Evolutionary conservation across 371 early-diverging fungal genomes (phyloP), one percentile per base, ranked within the genome.

Genomic region (Catenaria anguillulae): DNA sequence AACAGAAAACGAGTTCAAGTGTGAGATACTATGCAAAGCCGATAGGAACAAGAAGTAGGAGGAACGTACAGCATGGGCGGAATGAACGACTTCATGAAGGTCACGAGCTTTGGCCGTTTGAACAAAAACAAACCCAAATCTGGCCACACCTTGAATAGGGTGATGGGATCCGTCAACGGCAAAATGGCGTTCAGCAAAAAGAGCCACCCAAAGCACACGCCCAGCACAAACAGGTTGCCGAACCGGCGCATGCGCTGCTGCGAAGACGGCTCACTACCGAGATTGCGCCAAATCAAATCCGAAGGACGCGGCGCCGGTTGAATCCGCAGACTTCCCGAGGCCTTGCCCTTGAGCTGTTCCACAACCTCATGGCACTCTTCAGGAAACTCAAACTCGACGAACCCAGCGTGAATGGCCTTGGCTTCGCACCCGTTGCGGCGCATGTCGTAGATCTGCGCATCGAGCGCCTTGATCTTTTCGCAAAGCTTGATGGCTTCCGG

Each of bases 281-380:
- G 58, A 6, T 36, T n/a, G 29, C 26, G 26, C 58, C 58, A 58
- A 23, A 58, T 58, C 31, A 58, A 36, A 31, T 58, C 36, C 36
- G 8, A 8, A 15, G 58, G 58, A 8, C 43, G 24, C 43, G 58
- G 58, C 26, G 58, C 58, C 26, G 31, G 33, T 36, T 58, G 35
- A 8, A 58, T 8, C 12, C 17, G 8, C 36, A 36, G 42, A n/a
- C n/a, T n/a, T n/a, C 21, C 58, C 29, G 26, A 24, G 0, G 58
- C 43, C 31, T 58, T 58, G 40, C 58, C 58, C 21, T 26, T 34
- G 26, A 58, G 24, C 43, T 36, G 40, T 21, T 33, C 24, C 21
- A 24, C 33, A 15, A 58, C 58, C 26, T 42, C 58, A 31, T 58
- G 58, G 15, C 17, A 34, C 24, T 58, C 58, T 15, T n/a, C 34